phyloP scores from a whole-genome alignment of 495 filamentous ascomycete genomes.

The Aspergillus ellipticus region DNA sequence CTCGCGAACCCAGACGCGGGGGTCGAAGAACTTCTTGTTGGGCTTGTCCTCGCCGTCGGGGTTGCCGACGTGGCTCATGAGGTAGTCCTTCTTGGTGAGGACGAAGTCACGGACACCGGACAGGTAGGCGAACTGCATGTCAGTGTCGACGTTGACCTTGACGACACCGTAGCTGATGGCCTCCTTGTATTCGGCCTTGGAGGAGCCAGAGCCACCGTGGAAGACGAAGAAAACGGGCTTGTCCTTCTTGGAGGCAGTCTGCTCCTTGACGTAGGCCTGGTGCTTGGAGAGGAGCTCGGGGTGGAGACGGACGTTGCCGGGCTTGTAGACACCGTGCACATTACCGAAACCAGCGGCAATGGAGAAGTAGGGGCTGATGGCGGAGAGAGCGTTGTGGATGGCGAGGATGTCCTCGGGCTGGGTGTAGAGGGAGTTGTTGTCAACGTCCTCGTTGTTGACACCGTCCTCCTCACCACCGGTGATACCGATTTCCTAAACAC shows the following conservation, averaged over 20 bases:
- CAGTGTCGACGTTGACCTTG: conserved; percentile 92
- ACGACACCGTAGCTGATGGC: conserved; percentile 92
- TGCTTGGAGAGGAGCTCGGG: conserved; percentile 93
- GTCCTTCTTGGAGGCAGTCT: conserved; percentile 66
- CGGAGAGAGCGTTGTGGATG: conserved; percentile 75
- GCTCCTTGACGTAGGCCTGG: conserved; percentile 82
- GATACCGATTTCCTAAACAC: conserved; percentile 73
- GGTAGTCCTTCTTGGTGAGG: conserved; percentile 90
- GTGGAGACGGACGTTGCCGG: conserved; percentile 93
- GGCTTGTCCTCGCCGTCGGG: conserved; percentile 94
- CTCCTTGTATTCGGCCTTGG: conserved; percentile 80
- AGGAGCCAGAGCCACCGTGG: conserved; percentile 91
- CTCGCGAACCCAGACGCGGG: conserved; percentile 71
- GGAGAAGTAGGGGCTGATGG: conserved; percentile 90
- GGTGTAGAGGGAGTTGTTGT: conserved; percentile 96
- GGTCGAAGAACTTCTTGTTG: conserved; percentile 99
- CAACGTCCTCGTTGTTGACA: conserved; percentile 66
- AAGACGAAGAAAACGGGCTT: conserved; percentile 99
- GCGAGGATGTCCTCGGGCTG: conserved; percentile 92
- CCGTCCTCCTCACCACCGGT: conserved; percentile 96
- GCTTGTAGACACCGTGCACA: conserved; percentile 99
- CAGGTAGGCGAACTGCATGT: conserved; percentile 71
- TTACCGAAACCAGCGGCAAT: conserved; percentile 99
- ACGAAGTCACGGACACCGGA: conserved; percentile 90
- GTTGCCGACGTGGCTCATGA: conserved; percentile 82